Base-by-base conservation (phyloP, 805 yeast genomes). In the Candida silvicultrix region DNA sequence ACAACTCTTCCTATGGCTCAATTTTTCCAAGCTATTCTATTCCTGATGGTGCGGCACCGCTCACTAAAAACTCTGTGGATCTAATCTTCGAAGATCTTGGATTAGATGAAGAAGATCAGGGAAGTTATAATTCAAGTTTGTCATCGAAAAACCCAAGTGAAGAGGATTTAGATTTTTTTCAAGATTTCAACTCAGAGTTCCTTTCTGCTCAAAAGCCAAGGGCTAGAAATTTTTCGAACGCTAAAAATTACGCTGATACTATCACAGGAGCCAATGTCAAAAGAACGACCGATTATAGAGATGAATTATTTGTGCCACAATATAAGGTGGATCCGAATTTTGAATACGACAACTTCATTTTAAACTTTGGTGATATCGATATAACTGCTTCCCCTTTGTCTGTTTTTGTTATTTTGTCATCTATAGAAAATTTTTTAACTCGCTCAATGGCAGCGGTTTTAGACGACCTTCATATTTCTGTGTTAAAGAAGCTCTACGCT, bases 391-490 rank as follows among this genome's bases (percentile, higher is more conserved):
- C 81, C 2, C 81, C 88, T 0, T 50, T 56, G 0, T 64, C 77
- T 0, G 19, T 80, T 0, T 59, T 61, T 5, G 57, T 72, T 1
- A 25, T 78, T 0, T 64, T 73, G 1, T 65, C 62, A 1, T 54
- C 80, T 31, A 41, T 66, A 2, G 62, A 63, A 4, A 61, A 64
- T 1, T 53, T 66, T 14, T 65, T 68, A 21, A 62, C 61, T 16
- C 65, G 67, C 15, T 66, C 74, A 2, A 58, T 80, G 31, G 73
- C 71, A 10, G 68, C 71, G 12, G 68, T 80, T 5, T 65, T 89
- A 54, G 97, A 90, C 60, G 60, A 61, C 16, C 63, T 89, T 15
- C 95, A 90, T 48, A 60, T 77, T 16, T 77, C 78, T 10, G 75
- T 84, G 2, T 69, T 86, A 12, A 61, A 64, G 31, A 64, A 67